Evolutionary conservation across 139 green algal genomes (phyloP).

Genomic region (Chlamydomonas urium): DNA sequence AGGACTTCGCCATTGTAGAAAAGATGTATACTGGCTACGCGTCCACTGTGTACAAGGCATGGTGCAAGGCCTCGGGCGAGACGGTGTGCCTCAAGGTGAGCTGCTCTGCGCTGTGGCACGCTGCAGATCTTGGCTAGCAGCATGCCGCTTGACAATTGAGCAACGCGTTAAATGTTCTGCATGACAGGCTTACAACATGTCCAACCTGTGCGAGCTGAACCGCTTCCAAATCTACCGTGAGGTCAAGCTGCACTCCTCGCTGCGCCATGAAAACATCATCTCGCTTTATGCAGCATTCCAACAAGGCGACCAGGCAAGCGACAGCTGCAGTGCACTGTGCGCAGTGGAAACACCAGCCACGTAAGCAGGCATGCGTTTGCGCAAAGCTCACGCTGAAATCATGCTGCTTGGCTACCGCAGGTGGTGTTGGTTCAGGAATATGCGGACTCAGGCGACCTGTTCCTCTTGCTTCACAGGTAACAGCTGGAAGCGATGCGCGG

Average conservation of each 20-base stretch:
- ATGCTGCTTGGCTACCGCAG: neutral
- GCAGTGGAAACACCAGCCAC: neutral
- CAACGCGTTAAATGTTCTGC: no score
- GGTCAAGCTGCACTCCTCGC: conserved; percentile 41
- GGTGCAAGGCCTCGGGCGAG: conserved; percentile 41
- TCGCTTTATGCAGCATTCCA: conserved; percentile 52
- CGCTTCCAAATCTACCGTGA: conserved; percentile 46
- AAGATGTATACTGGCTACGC: conserved; percentile 60
- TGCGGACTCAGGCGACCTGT: conserved; percentile 43
- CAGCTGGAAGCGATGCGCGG: no score
- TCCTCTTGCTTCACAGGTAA: conserved; percentile 42
- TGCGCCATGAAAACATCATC: conserved; percentile 57
- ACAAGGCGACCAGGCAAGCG: conserved; percentile 17
- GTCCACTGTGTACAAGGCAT: conserved; percentile 47
- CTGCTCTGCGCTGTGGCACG: no score
- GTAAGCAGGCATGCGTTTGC: neutral
- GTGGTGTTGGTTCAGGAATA: conserved; percentile 52
- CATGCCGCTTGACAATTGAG: no score
- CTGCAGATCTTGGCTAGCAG: no score
- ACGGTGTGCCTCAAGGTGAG: conserved; percentile 47
- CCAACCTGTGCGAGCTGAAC: conserved; percentile 48
- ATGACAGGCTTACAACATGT: conserved; percentile 50
- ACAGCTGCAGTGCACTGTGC: neutral
- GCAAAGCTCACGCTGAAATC: conserved; percentile 10
- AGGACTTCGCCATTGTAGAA: conserved; percentile 46